A percentile compares a stretch with the other conserved stretches of the same genome.
phyloP scores from a whole-genome alignment of 129 eudicot genomes.

The Scalesia atractyloides region DNA sequence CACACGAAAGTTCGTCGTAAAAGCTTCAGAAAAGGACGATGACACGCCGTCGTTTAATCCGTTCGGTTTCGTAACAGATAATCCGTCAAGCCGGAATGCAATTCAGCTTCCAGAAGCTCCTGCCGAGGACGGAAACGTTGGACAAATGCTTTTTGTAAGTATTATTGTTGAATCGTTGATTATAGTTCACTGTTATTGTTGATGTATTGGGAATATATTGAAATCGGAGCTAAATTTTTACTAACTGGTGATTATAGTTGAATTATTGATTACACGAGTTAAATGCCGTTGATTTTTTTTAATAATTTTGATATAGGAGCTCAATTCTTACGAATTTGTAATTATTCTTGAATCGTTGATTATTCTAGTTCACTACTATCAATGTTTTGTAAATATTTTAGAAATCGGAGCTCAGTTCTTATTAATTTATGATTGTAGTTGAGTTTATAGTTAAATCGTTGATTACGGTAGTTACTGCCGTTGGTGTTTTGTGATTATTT shows the following conservation, averaged over 20 bases:
- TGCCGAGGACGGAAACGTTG: conserved; percentile 97
- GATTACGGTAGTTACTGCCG: too few relatives aligned
- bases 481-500: background rate
- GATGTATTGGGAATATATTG: background rate
- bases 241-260: too few relatives aligned
- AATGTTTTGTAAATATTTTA: too few relatives aligned
- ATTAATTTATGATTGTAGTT: too few relatives aligned
- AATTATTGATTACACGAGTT: too few relatives aligned
- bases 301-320: background rate
- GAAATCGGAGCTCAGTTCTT: too few relatives aligned
- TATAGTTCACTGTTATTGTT: background rate
- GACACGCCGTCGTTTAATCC: conserved; percentile 76
- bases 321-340: background rate
- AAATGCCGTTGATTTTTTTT: background rate
- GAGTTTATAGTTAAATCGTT: too few relatives aligned
- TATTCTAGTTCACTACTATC: too few relatives aligned
- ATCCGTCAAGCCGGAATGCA: conserved; percentile 89
- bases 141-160: conserved; percentile 88
- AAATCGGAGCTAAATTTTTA: too few relatives aligned
- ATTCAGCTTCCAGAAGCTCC: conserved; percentile 93
- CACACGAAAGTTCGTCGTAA: conserved; percentile 28
- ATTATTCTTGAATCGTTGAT: too few relatives aligned
- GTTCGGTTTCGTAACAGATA: conserved; percentile 93
- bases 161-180: background rate
- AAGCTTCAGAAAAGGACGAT: conserved; percentile 55